phyloP scores from a whole-genome alignment of 768 basidiomycete genomes.

The Tephrocybe sp. region DNA sequence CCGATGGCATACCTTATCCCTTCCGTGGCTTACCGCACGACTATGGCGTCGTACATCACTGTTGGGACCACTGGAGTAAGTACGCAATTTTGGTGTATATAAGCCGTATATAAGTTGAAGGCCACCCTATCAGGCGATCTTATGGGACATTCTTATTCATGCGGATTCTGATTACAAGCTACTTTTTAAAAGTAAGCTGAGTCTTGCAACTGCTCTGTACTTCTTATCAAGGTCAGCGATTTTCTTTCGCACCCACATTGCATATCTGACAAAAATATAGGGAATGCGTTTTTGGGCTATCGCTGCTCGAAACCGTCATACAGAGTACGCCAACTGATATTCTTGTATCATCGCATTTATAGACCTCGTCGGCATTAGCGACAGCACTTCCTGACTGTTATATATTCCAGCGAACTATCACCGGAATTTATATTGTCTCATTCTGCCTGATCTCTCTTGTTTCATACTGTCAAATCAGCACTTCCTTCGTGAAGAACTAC shows the following conservation, averaged over 20 bases:
- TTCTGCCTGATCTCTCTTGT: not conserved
- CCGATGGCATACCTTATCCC: constrained; percentile 10
- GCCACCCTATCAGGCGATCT: not conserved
- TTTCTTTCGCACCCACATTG: too few species aligned
- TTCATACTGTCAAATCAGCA: not conserved
- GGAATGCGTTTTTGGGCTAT: constrained; percentile 1
- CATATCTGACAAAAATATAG: not conserved
- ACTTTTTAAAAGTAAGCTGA: constrained; percentile 4
- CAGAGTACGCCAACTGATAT: constrained; percentile 2
- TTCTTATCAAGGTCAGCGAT: constrained; percentile 4
- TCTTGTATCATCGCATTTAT: not conserved
- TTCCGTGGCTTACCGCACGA: constrained; percentile 1
- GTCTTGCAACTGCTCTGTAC: constrained; percentile 1
- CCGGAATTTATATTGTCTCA: not conserved
- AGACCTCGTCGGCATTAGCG: not conserved
- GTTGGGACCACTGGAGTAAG: constrained; percentile 6
- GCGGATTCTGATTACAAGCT: constrained; percentile 5
- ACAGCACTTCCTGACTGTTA: not conserved
- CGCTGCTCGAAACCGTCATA: constrained; percentile 7
- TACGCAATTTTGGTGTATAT: too few species aligned
- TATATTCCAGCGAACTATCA: constrained; percentile 1
- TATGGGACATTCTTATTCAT: constrained; percentile 9
- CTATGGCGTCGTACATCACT: constrained; percentile 6
- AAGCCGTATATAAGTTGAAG: not conserved
- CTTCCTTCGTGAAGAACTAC: not conserved